Percentiles rank a stretch among this genome's conserved stretches.
These are phyloP conservation scores for Pilasporangium apinafurcum DNA, from an alignment of 352 stramenopile species.

Conservation along the genomic window DNA sequence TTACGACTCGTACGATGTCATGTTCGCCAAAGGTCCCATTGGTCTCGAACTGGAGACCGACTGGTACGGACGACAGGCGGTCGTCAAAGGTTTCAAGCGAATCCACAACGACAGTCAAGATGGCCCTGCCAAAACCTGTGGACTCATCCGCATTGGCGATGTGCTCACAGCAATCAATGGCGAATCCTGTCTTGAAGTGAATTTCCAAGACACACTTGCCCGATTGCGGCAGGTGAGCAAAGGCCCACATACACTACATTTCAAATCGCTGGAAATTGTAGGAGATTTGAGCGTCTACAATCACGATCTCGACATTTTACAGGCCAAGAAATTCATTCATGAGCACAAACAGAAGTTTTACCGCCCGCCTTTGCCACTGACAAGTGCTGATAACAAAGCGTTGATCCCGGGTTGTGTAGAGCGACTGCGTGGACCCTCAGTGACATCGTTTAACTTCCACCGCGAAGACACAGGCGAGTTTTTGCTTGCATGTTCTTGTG, in stretches of 20 bases:
- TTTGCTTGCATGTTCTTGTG: conserved; percentile 58
- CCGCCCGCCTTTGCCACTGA: conserved; percentile 13
- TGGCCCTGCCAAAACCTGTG: conserved; percentile 45
- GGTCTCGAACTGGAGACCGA: conserved; percentile 67
- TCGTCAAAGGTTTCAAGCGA: conserved; percentile 63
- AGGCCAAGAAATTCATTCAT: conserved; percentile 71
- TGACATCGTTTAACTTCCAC: conserved; percentile 85
- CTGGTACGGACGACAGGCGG: conserved; percentile 64
- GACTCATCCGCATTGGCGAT: conserved; percentile 56
- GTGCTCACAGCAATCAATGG: conserved; percentile 74
- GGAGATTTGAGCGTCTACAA: conserved; percentile 64
- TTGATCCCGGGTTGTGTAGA: conserved; percentile 68
- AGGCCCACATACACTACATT: conserved; percentile 53
- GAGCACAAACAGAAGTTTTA: conserved; percentile 78
- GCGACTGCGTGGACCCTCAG: conserved; percentile 55
- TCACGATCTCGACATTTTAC: conserved; percentile 49
- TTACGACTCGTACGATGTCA: conserved; percentile 70
- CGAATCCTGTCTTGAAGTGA: conserved; percentile 60
- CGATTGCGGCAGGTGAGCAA: conserved; percentile 31
- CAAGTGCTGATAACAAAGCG: conserved; percentile 8
- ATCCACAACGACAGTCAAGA: conserved; percentile 36
- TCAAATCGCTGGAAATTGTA: conserved; percentile 61
- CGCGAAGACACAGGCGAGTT: conserved; percentile 78
- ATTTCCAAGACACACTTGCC: conserved; percentile 50
- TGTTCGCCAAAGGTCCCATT: conserved; percentile 53